Conservation (phyloP, 768 basidiomycete genomes). For the Boletus rufocinnamomeus region DNA sequence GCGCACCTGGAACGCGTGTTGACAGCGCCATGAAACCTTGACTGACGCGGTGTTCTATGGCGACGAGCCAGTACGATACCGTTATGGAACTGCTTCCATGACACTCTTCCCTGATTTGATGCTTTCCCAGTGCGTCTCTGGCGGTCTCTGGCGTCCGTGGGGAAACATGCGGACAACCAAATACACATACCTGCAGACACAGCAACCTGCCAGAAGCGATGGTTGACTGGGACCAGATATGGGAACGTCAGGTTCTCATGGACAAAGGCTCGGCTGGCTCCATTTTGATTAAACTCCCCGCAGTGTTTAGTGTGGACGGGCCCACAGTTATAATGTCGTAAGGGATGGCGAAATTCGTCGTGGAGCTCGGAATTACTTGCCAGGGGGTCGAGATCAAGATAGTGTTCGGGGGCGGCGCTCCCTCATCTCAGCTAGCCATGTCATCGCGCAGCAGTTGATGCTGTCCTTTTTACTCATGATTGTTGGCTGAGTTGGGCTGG, state of each 20-base stretch:
- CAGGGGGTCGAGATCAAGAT: constrained; percentile 17
- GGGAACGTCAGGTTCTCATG: constrained; percentile 20
- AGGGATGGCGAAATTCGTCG: constrained; percentile 18
- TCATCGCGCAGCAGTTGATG: constrained; percentile 20
- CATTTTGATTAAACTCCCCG: constrained; percentile 17
- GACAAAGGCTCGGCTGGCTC: constrained; percentile 6
- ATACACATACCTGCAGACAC: not conserved
- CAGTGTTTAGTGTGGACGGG: constrained; percentile 11
- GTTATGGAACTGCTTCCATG: constrained; percentile 34
- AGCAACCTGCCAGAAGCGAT: constrained; percentile 10
- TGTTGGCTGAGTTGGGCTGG: constrained; percentile 7
- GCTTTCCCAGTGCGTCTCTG: constrained; percentile 20
- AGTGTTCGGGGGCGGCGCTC: constrained; percentile 13
- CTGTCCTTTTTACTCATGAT: constrained; percentile 4
- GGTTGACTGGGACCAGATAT: constrained; percentile 19
- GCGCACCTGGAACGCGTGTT: constrained; percentile 37
- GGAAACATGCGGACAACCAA: constrained; percentile 8
- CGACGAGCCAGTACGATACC: constrained; percentile 28
- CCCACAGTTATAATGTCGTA: constrained; percentile 25
- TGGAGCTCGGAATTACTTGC: constrained; percentile 24
- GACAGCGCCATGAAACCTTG: constrained; percentile 39
- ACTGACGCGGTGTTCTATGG: constrained; percentile 33
- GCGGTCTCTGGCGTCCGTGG: constrained; percentile 24
- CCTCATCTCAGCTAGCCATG: constrained; percentile 25
- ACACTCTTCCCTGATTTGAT: constrained; percentile 27